Evolutionary conservation across 306 rosid species (phyloP).

Genomic region (Argentina anserina): DNA sequence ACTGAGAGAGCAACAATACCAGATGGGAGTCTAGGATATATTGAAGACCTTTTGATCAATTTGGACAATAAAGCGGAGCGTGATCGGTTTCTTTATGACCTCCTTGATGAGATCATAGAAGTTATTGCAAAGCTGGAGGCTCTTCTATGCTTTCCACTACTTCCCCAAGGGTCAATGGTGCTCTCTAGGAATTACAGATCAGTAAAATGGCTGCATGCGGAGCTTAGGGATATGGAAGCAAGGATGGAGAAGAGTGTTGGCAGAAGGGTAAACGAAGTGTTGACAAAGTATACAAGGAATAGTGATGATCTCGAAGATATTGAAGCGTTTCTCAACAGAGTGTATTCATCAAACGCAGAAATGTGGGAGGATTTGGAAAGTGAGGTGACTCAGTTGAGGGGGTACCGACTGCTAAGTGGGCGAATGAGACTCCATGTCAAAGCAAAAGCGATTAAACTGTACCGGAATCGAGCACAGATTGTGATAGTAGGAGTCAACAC

Average conservation of each 20-base stretch:
- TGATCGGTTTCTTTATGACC: not conserved
- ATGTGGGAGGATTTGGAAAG: not conserved
- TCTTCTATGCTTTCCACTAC: not conserved
- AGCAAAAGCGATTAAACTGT: conserved; percentile 73
- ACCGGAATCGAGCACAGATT: conserved; percentile 66
- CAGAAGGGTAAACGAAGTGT: not conserved
- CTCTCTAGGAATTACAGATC: not conserved
- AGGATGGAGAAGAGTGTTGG: no score
- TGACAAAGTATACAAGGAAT: not conserved
- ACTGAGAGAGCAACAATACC: not conserved
- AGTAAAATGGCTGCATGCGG: not conserved
- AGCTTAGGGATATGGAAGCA: not conserved
- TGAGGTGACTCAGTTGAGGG: no score
- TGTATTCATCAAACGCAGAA: not conserved
- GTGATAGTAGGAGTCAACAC: conserved; percentile 84
- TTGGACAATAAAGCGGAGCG: not conserved
- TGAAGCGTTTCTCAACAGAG: not conserved
- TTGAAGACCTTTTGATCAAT: no score
- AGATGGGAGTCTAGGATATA: not conserved
- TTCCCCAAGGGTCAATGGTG: not conserved
- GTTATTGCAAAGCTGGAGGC: not conserved
- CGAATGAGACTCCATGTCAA: conserved; percentile 54
- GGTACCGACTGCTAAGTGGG: no score
- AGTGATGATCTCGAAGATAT: no score
- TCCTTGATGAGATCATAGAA: not conserved